phyloP scores from a whole-genome alignment of 2,329 filamentous ascomycete genomes.

The Ophiostoma piceae region DNA sequence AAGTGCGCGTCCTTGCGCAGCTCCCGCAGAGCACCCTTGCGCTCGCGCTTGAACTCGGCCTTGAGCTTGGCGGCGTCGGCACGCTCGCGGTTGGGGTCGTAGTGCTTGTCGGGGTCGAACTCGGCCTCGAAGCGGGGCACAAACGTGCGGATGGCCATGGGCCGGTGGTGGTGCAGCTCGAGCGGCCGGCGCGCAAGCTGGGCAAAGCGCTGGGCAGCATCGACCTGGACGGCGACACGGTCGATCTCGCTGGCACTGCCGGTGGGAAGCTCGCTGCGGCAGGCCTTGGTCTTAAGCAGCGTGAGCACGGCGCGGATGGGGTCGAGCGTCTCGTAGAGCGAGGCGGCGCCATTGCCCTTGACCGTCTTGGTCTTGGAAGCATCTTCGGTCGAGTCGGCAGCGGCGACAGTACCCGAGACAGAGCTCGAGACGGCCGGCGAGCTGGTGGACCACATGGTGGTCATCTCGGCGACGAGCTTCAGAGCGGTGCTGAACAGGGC shows the following conservation, averaged over 20 bases:
- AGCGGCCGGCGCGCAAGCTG: conserved; percentile 68
- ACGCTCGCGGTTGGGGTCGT: conserved; percentile 89
- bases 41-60: conserved; percentile 89
- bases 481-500: conserved; percentile 59
- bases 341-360: conserved; percentile 50
- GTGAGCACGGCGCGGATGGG: conserved; percentile 56
- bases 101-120: conserved; percentile 93
- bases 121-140: conserved; percentile 94
- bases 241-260: conserved; percentile 39
- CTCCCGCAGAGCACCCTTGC: conserved; percentile 90
- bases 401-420: background rate
- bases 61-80: conserved; percentile 78
- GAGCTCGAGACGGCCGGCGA: conserved; percentile 5
- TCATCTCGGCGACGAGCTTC: conserved; percentile 58
- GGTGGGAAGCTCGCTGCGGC: conserved; percentile 46
- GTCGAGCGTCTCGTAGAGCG: conserved; percentile 74
- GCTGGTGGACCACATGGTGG: conserved; percentile 59
- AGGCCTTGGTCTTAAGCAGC: conserved; percentile 47
- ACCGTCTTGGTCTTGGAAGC: conserved; percentile 14
- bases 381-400: background rate
- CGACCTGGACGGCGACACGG: conserved; percentile 44
- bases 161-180: conserved; percentile 81
- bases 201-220: conserved; percentile 55
- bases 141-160: conserved; percentile 78
- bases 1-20: conserved; percentile 93